Conservation (phyloP, 768 basidiomycete species). For the Gymnopilus junonius region DNA sequence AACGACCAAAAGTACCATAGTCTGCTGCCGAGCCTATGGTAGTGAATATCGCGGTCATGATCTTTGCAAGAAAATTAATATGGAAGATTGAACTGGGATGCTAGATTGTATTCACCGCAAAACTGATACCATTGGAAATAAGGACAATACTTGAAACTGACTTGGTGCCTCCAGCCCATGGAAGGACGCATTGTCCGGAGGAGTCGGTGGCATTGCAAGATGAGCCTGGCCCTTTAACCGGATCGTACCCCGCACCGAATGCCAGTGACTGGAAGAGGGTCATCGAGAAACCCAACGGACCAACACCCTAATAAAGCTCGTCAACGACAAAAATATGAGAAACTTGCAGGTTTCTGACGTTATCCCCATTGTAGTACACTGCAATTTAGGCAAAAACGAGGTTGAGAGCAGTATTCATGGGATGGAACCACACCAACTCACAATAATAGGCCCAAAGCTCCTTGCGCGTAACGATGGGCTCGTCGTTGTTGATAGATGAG, state of each 20-base stretch:
- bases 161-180: slow-evolving; percentile 77
- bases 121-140: slow-evolving; percentile 75
- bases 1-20: slow-evolving; percentile 77
- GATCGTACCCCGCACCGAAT: slow-evolving; percentile 75
- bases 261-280: slow-evolving; percentile 78
- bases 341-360: slow-evolving; percentile 44
- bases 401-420: background rate
- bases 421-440: slow-evolving; percentile 34
- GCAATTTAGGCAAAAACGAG: background rate
- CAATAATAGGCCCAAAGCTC: slow-evolving; percentile 86
- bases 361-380: slow-evolving; percentile 87
- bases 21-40: slow-evolving; percentile 78
- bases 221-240: slow-evolving; percentile 68
- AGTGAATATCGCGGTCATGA: slow-evolving; percentile 84
- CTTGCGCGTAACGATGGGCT: slow-evolving; percentile 70
- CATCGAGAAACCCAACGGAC: slow-evolving; percentile 69
- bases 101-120: slow-evolving; percentile 51
- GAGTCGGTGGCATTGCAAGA: slow-evolving; percentile 60
- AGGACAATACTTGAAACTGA: slow-evolving; percentile 78
- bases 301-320: slow-evolving; percentile 55
- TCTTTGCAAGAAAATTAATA: slow-evolving; percentile 33
- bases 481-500: slow-evolving; percentile 48
- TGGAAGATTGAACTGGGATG: background rate
- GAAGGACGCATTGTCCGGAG: slow-evolving; percentile 78
- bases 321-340: background rate